Percentiles rank a stretch among this genome's conserved stretches.
These are phyloP conservation scores for Candida gorgasii DNA, from an alignment of 805 yeast species.

Conservation along the genomic window DNA sequence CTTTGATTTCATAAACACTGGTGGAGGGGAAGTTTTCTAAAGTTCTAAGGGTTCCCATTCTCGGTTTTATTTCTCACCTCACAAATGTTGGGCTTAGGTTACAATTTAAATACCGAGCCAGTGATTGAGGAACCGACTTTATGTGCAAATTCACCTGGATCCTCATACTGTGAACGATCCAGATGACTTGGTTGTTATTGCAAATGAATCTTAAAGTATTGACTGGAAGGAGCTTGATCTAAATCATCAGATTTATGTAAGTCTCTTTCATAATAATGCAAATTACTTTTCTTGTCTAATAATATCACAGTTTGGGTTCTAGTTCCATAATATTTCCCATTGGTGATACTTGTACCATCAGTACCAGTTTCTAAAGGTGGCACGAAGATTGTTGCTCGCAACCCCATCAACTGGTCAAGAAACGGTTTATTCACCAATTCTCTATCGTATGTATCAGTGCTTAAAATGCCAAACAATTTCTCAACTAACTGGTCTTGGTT, in stretches of 20 bases:
- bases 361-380: constrained; percentile 55
- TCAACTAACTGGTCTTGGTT: constrained; percentile 42
- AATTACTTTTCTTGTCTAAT: constrained; percentile 49
- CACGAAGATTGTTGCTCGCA: constrained; percentile 64
- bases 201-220: constrained; percentile 8
- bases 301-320: constrained; percentile 81
- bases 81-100: too few species aligned
- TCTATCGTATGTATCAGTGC: constrained; percentile 39
- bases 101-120: too few species aligned
- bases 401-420: constrained; percentile 33
- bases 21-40: constrained; percentile 26
- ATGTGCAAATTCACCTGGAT: too few species aligned
- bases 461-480: constrained; percentile 55
- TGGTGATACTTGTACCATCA: constrained; percentile 12
- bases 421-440: constrained; percentile 13
- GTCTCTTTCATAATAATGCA: constrained; percentile 64
- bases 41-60: constrained; percentile 15
- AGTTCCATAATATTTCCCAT: constrained; percentile 76
- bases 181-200: constrained; percentile 16
- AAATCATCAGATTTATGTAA: constrained; percentile 49
- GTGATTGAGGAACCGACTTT: too few species aligned
- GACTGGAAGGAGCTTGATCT: not conserved
- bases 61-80: too few species aligned
- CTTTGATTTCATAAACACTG: constrained; percentile 25
- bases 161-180: too few species aligned